Evolutionary conservation across 352 stramenopile species (phyloP).

Genomic region (Peronospora destructor): DNA sequence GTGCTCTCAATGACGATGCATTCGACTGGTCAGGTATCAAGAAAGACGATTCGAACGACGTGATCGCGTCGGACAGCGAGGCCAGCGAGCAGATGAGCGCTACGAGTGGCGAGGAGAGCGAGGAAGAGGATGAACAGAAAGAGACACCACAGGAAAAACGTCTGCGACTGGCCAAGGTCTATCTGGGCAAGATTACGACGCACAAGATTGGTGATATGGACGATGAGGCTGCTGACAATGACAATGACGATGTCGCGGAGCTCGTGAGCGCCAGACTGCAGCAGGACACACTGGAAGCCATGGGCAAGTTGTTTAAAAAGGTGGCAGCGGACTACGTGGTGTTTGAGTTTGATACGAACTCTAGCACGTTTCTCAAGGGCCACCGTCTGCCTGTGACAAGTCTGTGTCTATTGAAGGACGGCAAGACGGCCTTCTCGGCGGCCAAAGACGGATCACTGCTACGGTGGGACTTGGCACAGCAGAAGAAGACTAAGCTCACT

Average conservation of each 20-base stretch:
- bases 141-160: conserved; percentile 87
- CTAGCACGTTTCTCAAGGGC: conserved; percentile 69
- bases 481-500: conserved; percentile 63
- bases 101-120: conserved; percentile 25
- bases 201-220: conserved; percentile 44
- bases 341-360: conserved; percentile 80
- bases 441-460: conserved; percentile 91
- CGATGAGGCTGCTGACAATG: conserved; percentile 11
- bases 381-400: conserved; percentile 83
- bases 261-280: conserved; percentile 73
- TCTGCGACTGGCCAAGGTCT: conserved; percentile 84
- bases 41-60: conserved; percentile 38
- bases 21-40: conserved; percentile 69
- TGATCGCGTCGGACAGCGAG: conserved; percentile 73
- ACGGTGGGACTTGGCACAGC: conserved; percentile 80
- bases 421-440: conserved; percentile 85
- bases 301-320: conserved; percentile 86
- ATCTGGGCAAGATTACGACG: conserved; percentile 76
- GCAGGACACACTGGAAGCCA: conserved; percentile 75
- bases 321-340: conserved; percentile 64
- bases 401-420: conserved; percentile 84
- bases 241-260: conserved; percentile 51
- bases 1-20: conserved; percentile 64
- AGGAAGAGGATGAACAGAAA: conserved; percentile 55
- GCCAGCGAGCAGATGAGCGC: conserved; percentile 29